phyloP scores from a whole-genome alignment of 345 rosid species.

The Rhodamnia argentea region DNA sequence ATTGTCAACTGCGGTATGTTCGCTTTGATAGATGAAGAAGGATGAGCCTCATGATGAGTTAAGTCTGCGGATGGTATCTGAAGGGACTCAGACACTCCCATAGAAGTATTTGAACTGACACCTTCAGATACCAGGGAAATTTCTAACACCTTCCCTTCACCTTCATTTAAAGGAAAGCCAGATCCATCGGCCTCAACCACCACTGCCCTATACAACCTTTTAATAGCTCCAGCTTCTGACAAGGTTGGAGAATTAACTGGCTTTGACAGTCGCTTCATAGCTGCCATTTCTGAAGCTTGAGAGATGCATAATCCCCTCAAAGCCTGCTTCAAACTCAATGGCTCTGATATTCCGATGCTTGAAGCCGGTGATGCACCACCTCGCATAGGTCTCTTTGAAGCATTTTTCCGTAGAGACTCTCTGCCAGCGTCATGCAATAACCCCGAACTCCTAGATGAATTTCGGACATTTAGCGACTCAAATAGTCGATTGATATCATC shows the following conservation, averaged over 20 bases:
- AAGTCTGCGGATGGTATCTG: conserved; percentile 15
- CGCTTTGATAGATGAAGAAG: conserved; percentile 10
- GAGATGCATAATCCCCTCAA: conserved; percentile 71
- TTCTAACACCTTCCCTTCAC: conserved; percentile 40
- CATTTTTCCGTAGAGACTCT: conserved; percentile 38
- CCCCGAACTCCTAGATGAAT: conserved; percentile 26
- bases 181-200: conserved; percentile 56
- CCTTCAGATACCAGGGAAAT: conserved; percentile 56
- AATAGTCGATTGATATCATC: conserved; percentile 69
- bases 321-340: conserved; percentile 74
- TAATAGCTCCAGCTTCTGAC: conserved; percentile 53
- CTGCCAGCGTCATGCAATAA: conserved; percentile 12
- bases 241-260: conserved; percentile 29
- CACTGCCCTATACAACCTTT: conserved; percentile 48
- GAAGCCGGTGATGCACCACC: conserved; percentile 44
- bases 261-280: conserved; percentile 58
- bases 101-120: conserved; percentile 7
- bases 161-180: conserved; percentile 25
- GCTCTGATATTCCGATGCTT: conserved; percentile 63
- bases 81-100: conserved; percentile 8
- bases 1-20: conserved; percentile 1
- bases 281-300: conserved; percentile 86
- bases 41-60: conserved; percentile 8
- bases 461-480: conserved; percentile 42
- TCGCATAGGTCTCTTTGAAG: conserved; percentile 65